Evolutionary conservation across 129 eudicot species (phyloP).

Genomic region (Apium graveolens): DNA sequence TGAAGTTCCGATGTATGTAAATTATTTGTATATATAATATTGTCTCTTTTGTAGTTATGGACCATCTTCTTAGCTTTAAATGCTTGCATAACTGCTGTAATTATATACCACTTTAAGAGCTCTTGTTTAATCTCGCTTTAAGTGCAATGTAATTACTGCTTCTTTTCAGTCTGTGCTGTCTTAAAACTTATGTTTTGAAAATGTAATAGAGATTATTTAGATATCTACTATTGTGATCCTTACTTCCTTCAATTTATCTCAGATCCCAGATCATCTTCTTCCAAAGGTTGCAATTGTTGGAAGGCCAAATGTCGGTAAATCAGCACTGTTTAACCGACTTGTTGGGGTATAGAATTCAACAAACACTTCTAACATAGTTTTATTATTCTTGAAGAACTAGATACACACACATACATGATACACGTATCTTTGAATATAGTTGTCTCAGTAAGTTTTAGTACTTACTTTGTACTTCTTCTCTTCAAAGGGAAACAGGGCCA

Average conservation of each 20-base stretch:
- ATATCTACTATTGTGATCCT: conserved; percentile 11
- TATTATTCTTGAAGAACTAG: neutral
- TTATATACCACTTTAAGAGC: neutral
- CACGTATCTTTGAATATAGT: neutral
- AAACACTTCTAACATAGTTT: neutral
- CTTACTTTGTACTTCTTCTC: neutral
- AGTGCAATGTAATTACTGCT: neutral
- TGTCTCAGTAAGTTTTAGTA: neutral
- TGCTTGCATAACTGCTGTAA: neutral
- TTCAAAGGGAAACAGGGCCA: conserved; percentile 83
- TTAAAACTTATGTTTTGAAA: neutral
- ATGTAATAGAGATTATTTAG: neutral
- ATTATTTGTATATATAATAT: neutral
- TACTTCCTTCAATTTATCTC: conserved; percentile 19
- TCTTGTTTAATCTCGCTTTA: neutral
- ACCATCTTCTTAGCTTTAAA: neutral
- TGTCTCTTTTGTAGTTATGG: neutral
- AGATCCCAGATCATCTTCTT: conserved; percentile 93
- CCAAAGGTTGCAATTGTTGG: conserved; percentile 93
- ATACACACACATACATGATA: neutral
- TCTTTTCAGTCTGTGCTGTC: neutral
- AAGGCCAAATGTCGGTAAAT: conserved; percentile 99
- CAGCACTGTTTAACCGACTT: conserved; percentile 90
- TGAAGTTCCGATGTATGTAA: neutral
- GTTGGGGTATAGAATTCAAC: conserved; percentile 65